A percentile compares a stretch with the other conserved stretches of the same genome.
Evolutionary conservation across 108 stramenopile species (phyloP).

Genomic region (Cylindrotheca fusiformis): DNA sequence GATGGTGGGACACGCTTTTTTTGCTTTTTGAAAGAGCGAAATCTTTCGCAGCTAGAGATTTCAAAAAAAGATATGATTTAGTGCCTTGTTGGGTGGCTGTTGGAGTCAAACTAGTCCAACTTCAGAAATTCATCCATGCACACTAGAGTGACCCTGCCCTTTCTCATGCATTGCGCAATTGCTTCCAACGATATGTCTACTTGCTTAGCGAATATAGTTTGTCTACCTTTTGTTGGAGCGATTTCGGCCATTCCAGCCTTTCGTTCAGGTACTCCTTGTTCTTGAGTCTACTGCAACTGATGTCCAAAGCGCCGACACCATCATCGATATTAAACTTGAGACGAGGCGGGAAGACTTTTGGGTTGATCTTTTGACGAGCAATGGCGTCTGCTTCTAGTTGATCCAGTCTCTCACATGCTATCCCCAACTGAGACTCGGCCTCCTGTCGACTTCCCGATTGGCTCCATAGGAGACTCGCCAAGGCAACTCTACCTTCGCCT

Average conservation of each 20-base stretch:
- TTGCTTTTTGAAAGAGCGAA: too few relatives aligned
- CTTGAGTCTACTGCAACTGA: slow-evolving; percentile 63
- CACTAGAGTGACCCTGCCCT: too few relatives aligned
- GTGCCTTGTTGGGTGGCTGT: too few relatives aligned
- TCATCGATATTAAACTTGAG: slow-evolving; percentile 77
- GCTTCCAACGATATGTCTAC: too few relatives aligned
- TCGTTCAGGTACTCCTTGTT: slow-evolving; percentile 62
- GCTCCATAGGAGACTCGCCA: slow-evolving; percentile 69
- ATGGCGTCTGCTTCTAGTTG: slow-evolving; percentile 68
- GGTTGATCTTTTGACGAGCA: slow-evolving; percentile 34
- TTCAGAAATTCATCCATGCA: too few relatives aligned
- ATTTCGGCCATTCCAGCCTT: slow-evolving; percentile 58
- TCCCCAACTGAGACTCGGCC: slow-evolving; percentile 63
- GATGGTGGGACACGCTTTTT: too few relatives aligned
- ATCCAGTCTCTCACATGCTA: slow-evolving; percentile 69
- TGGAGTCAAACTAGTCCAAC: too few relatives aligned
- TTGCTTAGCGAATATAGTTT: slow-evolving; percentile 29
- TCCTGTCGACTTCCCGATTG: slow-evolving; percentile 30
- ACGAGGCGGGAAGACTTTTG: slow-evolving; percentile 8
- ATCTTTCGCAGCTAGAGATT: too few relatives aligned
- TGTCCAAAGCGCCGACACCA: slow-evolving; percentile 45
- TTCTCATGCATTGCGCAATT: too few relatives aligned
- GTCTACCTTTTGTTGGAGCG: slow-evolving; percentile 54
- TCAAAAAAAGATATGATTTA: too few relatives aligned
- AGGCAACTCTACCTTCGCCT: slow-evolving; percentile 72